Conservation (phyloP, 345 rosid genomes). For the Gossypium arboreum region DNA sequence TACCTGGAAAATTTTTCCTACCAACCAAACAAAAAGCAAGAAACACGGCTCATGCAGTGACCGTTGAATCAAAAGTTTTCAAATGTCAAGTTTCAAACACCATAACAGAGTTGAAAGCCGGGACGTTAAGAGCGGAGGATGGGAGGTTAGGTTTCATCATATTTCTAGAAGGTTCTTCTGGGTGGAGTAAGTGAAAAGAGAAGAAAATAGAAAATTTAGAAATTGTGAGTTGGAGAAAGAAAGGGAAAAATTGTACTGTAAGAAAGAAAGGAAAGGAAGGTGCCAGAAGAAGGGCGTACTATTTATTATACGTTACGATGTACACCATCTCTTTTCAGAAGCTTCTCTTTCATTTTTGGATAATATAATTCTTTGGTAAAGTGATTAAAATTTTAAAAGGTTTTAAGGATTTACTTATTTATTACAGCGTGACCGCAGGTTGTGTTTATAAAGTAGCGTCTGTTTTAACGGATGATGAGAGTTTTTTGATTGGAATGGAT, state of each 20-base stretch:
- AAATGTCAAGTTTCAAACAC: background rate
- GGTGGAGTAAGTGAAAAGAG: slow-evolving; percentile 44
- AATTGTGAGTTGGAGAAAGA: slow-evolving; percentile 39
- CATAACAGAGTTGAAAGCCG: background rate
- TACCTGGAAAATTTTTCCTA: slow-evolving; percentile 16
- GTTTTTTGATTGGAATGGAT: background rate
- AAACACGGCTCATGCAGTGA: background rate
- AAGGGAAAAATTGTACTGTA: background rate
- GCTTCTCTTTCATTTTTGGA: slow-evolving; percentile 29
- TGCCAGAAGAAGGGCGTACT: slow-evolving; percentile 27
- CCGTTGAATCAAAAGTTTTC: background rate
- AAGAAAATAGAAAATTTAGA: slow-evolving; percentile 9
- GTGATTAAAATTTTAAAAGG: background rate
- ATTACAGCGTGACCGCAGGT: background rate
- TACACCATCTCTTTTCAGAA: slow-evolving; percentile 45
- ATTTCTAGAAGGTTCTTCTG: slow-evolving; percentile 87
- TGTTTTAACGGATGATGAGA: background rate
- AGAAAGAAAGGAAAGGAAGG: slow-evolving; percentile 32
- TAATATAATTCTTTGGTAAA: background rate
- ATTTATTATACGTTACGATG: background rate
- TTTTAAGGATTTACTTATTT: background rate
- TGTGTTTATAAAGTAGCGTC: background rate
- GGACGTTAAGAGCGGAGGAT: background rate
- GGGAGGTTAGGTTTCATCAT: slow-evolving; percentile 20
- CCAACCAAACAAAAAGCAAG: slow-evolving; percentile 19